Conservation (phyloP, 2,329 filamentous ascomycete species). For the Sordariomycetes sp. region DNA sequence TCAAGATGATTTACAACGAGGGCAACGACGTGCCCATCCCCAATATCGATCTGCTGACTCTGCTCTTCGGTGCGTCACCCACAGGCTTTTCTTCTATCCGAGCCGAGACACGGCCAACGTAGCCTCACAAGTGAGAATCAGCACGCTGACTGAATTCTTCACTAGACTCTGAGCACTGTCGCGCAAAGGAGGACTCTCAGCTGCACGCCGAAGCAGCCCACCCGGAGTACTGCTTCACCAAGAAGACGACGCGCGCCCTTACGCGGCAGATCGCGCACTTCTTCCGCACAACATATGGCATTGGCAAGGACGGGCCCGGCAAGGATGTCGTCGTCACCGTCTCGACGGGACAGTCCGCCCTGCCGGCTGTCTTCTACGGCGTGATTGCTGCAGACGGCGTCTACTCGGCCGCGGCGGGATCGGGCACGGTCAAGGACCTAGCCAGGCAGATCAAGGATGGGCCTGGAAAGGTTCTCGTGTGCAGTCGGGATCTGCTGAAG, state of each 20-base stretch:
- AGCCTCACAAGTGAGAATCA: not conserved
- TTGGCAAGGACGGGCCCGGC: constrained; percentile 37
- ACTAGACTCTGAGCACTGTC: constrained; percentile 23
- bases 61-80: constrained; percentile 28
- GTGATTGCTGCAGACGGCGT: constrained; percentile 51
- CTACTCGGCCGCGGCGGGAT: constrained; percentile 44
- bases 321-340: constrained; percentile 47
- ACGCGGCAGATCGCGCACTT: constrained; percentile 45
- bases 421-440: constrained; percentile 40
- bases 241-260: constrained; percentile 34
- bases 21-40: constrained; percentile 22
- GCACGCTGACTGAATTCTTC: not conserved
- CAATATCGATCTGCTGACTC: constrained; percentile 29
- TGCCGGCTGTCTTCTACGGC: constrained; percentile 44
- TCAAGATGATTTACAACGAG: constrained; percentile 25
- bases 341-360: constrained; percentile 44
- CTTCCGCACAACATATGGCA: constrained; percentile 39
- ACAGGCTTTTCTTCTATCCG: not conserved
- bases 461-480: constrained; percentile 27
- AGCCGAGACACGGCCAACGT: not conserved
- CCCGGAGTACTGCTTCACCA: constrained; percentile 43
- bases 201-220: constrained; percentile 50
- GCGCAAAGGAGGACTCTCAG: constrained; percentile 34
- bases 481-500: constrained; percentile 36
- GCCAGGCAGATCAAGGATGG: constrained; percentile 32